Evolutionary conservation across 2,329 filamentous ascomycete genomes (phyloP).

Genomic region (Alternaria ventricosa): DNA sequence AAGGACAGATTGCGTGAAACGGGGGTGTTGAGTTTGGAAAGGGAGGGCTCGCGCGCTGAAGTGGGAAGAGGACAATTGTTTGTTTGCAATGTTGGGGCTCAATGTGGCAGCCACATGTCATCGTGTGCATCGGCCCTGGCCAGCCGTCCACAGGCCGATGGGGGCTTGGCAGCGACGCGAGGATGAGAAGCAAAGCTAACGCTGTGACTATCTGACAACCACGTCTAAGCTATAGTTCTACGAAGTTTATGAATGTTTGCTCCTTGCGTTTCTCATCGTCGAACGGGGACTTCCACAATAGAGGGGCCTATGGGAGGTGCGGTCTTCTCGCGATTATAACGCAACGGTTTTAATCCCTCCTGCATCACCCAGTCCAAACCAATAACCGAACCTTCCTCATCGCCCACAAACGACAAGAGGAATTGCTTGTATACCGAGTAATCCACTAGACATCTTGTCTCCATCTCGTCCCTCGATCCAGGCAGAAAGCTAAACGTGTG

Average conservation of each 20-base stretch:
- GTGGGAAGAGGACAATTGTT: slow-evolving; percentile 11
- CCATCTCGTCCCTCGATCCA: not conserved
- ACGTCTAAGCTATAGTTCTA: not conserved
- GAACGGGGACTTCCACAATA: too few relatives aligned
- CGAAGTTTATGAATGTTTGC: not conserved
- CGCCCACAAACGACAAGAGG: not conserved
- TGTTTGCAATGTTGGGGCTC: slow-evolving; percentile 23
- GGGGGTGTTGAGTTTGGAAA: not conserved
- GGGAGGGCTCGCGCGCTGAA: not conserved
- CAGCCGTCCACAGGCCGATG: slow-evolving; percentile 27
- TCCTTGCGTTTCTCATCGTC: not conserved
- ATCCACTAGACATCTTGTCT: not conserved
- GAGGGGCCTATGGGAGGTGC: too few relatives aligned
- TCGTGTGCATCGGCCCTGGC: slow-evolving; percentile 40
- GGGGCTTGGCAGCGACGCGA: slow-evolving; percentile 10
- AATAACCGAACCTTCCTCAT: not conserved
- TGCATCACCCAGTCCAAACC: not conserved
- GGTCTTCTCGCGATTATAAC: not conserved
- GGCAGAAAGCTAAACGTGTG: not conserved
- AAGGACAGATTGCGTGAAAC: slow-evolving; percentile 19
- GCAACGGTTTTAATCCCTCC: not conserved
- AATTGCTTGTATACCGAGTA: not conserved
- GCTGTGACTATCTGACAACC: not conserved
- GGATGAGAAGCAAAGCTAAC: not conserved
- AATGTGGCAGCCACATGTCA: slow-evolving; percentile 39